A percentile compares a stretch with the other conserved stretches of the same genome.
Conservation (phyloP, 345 rosid genomes). For the Citrus australasica region DNA sequence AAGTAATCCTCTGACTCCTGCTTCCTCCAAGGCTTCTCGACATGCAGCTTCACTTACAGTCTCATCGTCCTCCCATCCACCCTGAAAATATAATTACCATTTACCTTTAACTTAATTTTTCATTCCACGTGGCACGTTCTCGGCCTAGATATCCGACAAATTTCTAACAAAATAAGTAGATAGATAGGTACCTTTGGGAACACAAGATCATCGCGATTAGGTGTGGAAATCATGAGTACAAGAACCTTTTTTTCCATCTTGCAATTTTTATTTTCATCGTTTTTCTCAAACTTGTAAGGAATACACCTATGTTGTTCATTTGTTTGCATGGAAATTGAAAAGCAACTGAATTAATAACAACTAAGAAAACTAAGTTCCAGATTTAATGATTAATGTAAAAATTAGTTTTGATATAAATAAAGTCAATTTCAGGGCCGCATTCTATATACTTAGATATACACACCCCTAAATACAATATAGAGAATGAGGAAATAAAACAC, state of each 20-base stretch:
- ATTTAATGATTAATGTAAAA: not conserved
- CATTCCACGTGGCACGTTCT: too few species aligned
- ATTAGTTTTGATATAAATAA: not conserved
- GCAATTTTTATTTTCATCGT: slow-evolving; percentile 13
- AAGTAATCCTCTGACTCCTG: slow-evolving; percentile 36
- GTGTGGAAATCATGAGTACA: slow-evolving; percentile 58
- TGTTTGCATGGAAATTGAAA: not conserved
- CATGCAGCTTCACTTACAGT: slow-evolving; percentile 29
- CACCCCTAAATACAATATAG: too few species aligned
- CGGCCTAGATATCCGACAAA: not conserved
- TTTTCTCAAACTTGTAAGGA: slow-evolving; percentile 35
- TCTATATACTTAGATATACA: not conserved
- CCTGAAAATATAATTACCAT: slow-evolving; percentile 17
- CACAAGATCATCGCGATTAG: slow-evolving; percentile 49
- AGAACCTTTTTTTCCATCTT: slow-evolving; percentile 20
- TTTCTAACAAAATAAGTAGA: not conserved
- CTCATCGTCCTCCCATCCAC: slow-evolving; percentile 49
- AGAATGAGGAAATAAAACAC: too few species aligned
- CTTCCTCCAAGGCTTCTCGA: slow-evolving; percentile 42
- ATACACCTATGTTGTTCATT: slow-evolving; percentile 33
- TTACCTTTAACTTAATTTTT: not conserved
- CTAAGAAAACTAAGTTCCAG: too few species aligned
- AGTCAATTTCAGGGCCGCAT: not conserved
- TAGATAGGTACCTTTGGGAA: slow-evolving; percentile 42
- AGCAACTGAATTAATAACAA: not conserved